Conservation (phyloP, 371 early-diverging fungal species). For the Haplosporangium sp. region DNA sequence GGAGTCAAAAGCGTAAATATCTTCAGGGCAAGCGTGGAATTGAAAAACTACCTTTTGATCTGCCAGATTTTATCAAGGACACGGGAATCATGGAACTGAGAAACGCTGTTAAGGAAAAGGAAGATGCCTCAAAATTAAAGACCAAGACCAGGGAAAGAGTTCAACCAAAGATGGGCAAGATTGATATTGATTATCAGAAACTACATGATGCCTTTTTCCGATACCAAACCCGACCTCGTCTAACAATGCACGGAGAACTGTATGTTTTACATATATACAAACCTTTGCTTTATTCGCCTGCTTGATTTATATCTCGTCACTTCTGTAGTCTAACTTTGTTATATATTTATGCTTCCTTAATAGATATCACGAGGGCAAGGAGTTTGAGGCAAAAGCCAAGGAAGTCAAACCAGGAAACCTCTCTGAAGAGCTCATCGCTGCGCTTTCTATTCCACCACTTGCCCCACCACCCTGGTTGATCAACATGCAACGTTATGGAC, state of each 20-base stretch:
- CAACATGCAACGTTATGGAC: slow-evolving; percentile 98
- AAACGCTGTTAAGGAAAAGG: slow-evolving; percentile 89
- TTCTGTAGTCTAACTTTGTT: not conserved
- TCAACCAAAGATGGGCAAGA: slow-evolving; percentile 96
- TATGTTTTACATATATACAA: slow-evolving; percentile 56
- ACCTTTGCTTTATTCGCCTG: not conserved
- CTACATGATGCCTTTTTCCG: slow-evolving; percentile 98
- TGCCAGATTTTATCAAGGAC: slow-evolving; percentile 96
- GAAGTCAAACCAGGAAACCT: slow-evolving; percentile 92
- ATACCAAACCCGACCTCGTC: slow-evolving; percentile 89
- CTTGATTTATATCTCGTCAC: not conserved
- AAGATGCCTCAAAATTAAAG: slow-evolving; percentile 82
- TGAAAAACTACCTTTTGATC: slow-evolving; percentile 94
- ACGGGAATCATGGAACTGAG: slow-evolving; percentile 98
- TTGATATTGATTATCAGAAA: slow-evolving; percentile 96
- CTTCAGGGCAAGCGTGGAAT: slow-evolving; percentile 95
- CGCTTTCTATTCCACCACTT: slow-evolving; percentile 90
- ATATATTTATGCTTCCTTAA: not conserved
- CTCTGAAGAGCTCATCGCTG: slow-evolving; percentile 87
- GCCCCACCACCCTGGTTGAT: slow-evolving; percentile 99
- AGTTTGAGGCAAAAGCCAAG: slow-evolving; percentile 92
- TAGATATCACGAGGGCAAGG: slow-evolving; percentile 97
- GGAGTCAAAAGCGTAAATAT: slow-evolving; percentile 97
- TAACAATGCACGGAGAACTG: slow-evolving; percentile 91
- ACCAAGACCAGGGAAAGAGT: slow-evolving; percentile 90